Conservation (phyloP, 73 alveolate species). For the Paramecium primaurelia region DNA sequence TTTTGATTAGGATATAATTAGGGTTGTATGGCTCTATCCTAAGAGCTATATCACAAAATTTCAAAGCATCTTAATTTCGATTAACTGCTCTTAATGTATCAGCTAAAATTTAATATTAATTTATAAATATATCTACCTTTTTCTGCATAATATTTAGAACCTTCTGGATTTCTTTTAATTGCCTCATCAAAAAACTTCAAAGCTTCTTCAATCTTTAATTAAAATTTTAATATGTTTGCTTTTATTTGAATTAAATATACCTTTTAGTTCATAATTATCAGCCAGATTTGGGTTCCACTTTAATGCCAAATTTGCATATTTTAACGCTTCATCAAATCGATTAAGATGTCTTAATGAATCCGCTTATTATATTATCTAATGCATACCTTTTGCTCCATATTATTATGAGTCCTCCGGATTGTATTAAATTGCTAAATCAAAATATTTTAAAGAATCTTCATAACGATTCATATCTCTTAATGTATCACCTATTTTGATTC, state of each 20-base stretch:
- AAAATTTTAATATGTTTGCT: background rate
- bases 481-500: background rate
- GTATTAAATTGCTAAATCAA: background rate
- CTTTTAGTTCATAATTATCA: background rate
- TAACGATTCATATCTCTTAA: background rate
- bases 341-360: background rate
- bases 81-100: background rate
- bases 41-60: background rate
- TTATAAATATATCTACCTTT: background rate
- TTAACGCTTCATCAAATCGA: background rate
- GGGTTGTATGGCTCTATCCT: background rate
- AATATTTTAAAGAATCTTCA: background rate
- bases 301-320: background rate
- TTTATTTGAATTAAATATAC: background rate
- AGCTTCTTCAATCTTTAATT: background rate
- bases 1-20: background rate
- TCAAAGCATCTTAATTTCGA: background rate
- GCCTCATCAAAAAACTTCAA: background rate
- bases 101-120: background rate
- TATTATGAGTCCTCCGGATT: background rate
- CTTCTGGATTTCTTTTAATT: background rate
- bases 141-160: background rate
- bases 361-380: background rate
- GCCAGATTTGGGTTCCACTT: background rate
- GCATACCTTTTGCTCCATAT: background rate